phyloP scores from a whole-genome alignment of 176 grass and related monocot species.

The Oryza nivara region DNA sequence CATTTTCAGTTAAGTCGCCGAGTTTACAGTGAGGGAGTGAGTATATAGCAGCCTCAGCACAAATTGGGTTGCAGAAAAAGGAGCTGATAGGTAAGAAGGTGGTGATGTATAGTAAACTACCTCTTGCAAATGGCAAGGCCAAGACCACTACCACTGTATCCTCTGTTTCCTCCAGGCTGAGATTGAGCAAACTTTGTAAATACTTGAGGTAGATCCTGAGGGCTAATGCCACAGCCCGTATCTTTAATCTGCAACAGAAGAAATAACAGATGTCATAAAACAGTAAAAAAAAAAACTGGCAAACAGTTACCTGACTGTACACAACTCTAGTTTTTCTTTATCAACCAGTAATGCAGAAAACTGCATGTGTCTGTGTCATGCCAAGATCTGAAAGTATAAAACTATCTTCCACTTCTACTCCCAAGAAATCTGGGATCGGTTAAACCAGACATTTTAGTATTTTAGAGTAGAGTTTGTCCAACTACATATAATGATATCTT shows the following conservation, averaged over 20 bases:
- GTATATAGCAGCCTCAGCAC: not conserved
- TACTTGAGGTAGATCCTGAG: conserved; percentile 81
- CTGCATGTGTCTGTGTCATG: not conserved
- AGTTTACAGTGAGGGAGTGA: not conserved
- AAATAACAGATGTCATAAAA: conserved; percentile 42
- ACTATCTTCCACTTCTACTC: not conserved
- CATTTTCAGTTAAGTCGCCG: not conserved
- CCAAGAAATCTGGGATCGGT: not conserved
- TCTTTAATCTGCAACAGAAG: conserved; percentile 69
- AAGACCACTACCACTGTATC: conserved; percentile 79
- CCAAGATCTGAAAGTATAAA: conserved; percentile 13
- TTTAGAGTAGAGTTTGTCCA: not conserved
- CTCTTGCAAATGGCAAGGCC: conserved; percentile 85
- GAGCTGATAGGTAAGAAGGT: not conserved
- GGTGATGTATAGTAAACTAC: conserved; percentile 26
- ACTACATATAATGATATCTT: conserved; percentile 7
- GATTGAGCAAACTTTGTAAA: conserved; percentile 90
- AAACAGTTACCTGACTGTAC: not conserved
- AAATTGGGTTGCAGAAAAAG: not conserved
- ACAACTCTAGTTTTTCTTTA: not conserved
- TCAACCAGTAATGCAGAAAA: conserved; percentile 3
- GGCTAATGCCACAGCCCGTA: conserved; percentile 92
- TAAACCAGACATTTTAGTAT: not conserved
- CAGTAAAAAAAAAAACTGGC: not conserved
- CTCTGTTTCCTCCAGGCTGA: conserved; percentile 58